These are phyloP conservation scores for Begonia masoniana DNA, from an alignment of 306 rosid species.

Conservation along the genomic window DNA sequence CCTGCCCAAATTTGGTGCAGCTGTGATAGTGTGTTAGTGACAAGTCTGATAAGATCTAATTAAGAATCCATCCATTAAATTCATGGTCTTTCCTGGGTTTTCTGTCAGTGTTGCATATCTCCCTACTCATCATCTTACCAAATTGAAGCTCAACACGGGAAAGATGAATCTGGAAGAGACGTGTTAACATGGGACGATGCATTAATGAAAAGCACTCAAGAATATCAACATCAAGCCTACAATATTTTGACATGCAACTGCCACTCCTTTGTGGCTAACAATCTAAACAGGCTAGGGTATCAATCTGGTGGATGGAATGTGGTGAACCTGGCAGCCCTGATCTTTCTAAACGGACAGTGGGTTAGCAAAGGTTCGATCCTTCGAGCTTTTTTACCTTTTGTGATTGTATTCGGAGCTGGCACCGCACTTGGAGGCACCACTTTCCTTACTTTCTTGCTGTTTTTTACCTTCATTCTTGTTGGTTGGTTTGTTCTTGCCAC, in stretches of 20 bases:
- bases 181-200: conserved; percentile 75
- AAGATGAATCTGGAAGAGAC: conserved; percentile 33
- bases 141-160: conserved; percentile 27
- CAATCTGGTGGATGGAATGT: conserved; percentile 81
- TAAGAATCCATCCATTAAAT: conserved; percentile 5
- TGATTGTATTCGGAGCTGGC: conserved; percentile 46
- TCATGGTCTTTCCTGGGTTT: conserved; percentile 12
- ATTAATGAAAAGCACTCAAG: conserved; percentile 61
- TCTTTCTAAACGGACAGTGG: conserved; percentile 78
- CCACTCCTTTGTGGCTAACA: conserved; percentile 90
- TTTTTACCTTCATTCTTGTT: conserved; percentile 45
- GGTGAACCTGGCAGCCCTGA: conserved; percentile 80
- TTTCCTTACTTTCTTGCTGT: conserved; percentile 47
- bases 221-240: conserved; percentile 78
- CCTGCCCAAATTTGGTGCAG: no score
- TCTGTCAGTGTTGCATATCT: conserved; percentile 39
- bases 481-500: conserved; percentile 92
- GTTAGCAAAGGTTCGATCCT: conserved; percentile 50
- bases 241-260: conserved; percentile 85
- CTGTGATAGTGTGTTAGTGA: no score
- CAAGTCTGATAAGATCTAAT: conserved; percentile 3
- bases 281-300: conserved; percentile 63
- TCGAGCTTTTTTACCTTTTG: conserved; percentile 56
- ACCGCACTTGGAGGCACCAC: conserved; percentile 51
- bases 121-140: conserved; percentile 17